Evolutionary conservation across 495 filamentous ascomycete species (phyloP).

Genomic region (Evernia prunastri): DNA sequence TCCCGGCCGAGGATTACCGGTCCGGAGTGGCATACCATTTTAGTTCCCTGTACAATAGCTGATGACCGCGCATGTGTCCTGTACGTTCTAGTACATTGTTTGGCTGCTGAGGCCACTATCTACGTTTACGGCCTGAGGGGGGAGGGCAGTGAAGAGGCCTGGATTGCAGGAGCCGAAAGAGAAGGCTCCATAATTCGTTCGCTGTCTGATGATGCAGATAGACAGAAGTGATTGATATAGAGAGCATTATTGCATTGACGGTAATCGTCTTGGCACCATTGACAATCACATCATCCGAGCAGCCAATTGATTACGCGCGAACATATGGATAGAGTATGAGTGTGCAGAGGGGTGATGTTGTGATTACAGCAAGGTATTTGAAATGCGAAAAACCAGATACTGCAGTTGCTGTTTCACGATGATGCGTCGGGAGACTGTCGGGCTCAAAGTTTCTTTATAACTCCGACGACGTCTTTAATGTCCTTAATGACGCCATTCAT

Average conservation of each 20-base stretch:
- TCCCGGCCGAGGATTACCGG: slow-evolving; percentile 7
- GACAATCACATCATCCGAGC: not conserved
- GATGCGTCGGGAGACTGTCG: not conserved
- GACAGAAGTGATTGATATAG: slow-evolving; percentile 12
- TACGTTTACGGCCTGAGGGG: slow-evolving; percentile 12
- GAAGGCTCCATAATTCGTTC: slow-evolving; percentile 1
- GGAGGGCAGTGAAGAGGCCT: slow-evolving; percentile 3
- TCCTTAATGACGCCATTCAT: too few relatives aligned
- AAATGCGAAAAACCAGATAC: too few relatives aligned
- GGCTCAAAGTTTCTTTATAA: not conserved
- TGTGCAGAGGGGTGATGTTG: not conserved
- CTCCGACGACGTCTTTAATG: too few relatives aligned
- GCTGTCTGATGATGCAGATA: slow-evolving; percentile 10
- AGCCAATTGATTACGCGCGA: not conserved
- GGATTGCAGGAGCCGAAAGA: not conserved
- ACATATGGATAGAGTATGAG: not conserved
- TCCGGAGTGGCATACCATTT: slow-evolving; percentile 9
- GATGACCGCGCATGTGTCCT: slow-evolving; percentile 14
- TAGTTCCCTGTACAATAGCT: slow-evolving; percentile 19
- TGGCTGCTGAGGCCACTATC: slow-evolving; percentile 3
- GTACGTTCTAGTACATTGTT: slow-evolving; percentile 18
- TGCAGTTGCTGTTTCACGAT: not conserved
- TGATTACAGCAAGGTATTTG: not conserved
- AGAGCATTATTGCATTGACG: slow-evolving; percentile 6
- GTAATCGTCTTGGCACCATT: not conserved